Percentiles rank a stretch among this genome's conserved stretches.
phyloP scores from a whole-genome alignment of 2,329 filamentous ascomycete species.

The Verticillium tricorpus region DNA sequence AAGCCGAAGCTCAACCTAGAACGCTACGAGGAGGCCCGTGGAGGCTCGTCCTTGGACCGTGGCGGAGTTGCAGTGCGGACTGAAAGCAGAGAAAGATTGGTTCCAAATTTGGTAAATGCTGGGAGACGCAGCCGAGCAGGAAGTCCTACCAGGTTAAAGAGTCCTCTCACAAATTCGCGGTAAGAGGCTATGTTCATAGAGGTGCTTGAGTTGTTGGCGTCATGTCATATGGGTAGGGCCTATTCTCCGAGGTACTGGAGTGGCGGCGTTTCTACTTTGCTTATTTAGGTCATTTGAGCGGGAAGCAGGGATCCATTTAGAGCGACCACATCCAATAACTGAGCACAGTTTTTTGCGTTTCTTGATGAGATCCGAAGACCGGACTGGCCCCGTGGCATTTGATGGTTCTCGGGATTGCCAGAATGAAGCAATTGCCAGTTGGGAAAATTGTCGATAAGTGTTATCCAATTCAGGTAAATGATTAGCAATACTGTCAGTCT shows the following conservation, averaged over 20 bases:
- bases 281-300: not conserved
- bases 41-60: slow-evolving; percentile 50
- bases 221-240: not conserved
- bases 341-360: no score
- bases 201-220: slow-evolving; percentile 23
- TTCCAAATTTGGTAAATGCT: slow-evolving; percentile 50
- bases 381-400: not conserved
- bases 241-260: not conserved
- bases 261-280: not conserved
- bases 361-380: not conserved
- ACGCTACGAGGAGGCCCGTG: slow-evolving; percentile 41
- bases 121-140: slow-evolving; percentile 53
- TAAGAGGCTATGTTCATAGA: slow-evolving; percentile 24
- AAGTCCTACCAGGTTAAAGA: slow-evolving; percentile 57
- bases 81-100: slow-evolving; percentile 78
- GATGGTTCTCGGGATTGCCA: not conserved
- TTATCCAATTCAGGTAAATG: no score
- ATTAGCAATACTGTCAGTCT: slow-evolving; percentile 11
- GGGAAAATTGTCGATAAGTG: not conserved
- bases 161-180: slow-evolving; percentile 45
- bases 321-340: no score
- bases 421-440: no score
- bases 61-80: slow-evolving; percentile 75
- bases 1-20: slow-evolving; percentile 58
- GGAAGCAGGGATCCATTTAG: no score